Base-by-base conservation (phyloP, 257 asterid genomes). In the Forsythia viridissima region DNA sequence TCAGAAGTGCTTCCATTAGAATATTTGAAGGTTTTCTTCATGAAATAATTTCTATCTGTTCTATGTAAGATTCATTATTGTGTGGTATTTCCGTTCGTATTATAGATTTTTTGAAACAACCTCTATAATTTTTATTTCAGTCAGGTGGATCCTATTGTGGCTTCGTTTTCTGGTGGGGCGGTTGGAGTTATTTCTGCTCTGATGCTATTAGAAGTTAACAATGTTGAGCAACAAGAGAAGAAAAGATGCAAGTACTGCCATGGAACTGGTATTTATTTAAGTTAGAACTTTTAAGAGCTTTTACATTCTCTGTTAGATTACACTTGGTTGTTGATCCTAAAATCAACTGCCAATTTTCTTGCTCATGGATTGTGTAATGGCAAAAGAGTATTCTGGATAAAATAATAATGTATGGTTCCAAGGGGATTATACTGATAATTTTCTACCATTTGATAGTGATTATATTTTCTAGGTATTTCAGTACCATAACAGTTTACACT, bases 151-250 rank as follows among this genome's bases (percentile, higher is more conserved):
- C 97, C 98, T 63, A 94, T 94, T 52, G 98, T 92, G 52, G 98
- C 98, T 80, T 92, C 98, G 10, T 94, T 94, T 86, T 89, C 98
- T n/a, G 98, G 98, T 48, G 98, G 98, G 55, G 96, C 98, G 5
- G 98, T 94, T 40, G 98, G 98, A n/a, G 97, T 93, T 81, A 92
- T 94, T 76, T 88, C 98, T 21, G 90, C 98, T 7, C 75, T 92
- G 86, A 91, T 91, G 98, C 83, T 93, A 80, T 85, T 94, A 8
- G 98, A 94, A 84, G 88, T 88, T 71, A 94, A 90, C 91, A 94
- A 92, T 76, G 98, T 89, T 40, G 89, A 90, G 83, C 97, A 87
- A 80, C 97, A 94, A 87, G 95, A 92, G 91, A 94, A 91, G 90
- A 91, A 86, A 72, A 81, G 93, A 82, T 94, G 98, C 96, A 94